phyloP scores from a whole-genome alignment of 495 filamentous ascomycete species.

The Penicillium paradoxum region DNA sequence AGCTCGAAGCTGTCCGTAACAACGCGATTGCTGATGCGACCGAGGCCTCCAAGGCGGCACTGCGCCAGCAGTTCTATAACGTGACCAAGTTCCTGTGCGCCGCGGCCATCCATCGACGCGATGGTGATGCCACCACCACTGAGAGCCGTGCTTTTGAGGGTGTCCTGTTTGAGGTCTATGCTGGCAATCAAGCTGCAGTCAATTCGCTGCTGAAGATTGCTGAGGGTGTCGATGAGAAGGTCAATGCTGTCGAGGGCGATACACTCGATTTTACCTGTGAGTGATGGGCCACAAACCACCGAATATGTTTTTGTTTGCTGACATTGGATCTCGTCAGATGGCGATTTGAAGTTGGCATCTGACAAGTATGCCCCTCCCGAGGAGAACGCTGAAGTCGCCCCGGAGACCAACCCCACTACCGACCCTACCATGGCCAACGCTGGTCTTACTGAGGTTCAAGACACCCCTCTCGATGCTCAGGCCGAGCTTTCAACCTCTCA shows the following conservation, averaged over 20 bases:
- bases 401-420: constrained; percentile 42
- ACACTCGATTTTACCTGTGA: constrained; percentile 71
- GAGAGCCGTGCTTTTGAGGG: constrained; percentile 88
- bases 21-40: constrained; percentile 58
- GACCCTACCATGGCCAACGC: constrained; percentile 78
- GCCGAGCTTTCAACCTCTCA: constrained; percentile 20
- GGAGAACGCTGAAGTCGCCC: constrained; percentile 19
- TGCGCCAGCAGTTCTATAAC: constrained; percentile 54
- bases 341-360: constrained; percentile 58
- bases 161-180: constrained; percentile 82
- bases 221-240: constrained; percentile 69
- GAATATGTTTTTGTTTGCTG: constrained; percentile 11
- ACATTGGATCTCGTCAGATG: constrained; percentile 46
- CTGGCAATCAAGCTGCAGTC: constrained; percentile 76
- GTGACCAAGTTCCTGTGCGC: constrained; percentile 77
- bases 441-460: constrained; percentile 66
- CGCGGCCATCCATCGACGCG: constrained; percentile 66
- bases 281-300: constrained; percentile 23
- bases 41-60: constrained; percentile 48
- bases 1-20: constrained; percentile 63
- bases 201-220: constrained; percentile 79
- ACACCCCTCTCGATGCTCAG: constrained; percentile 25
- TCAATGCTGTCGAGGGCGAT: constrained; percentile 59
- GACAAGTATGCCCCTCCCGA: constrained; percentile 33
- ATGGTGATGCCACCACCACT: constrained; percentile 56